phyloP scores from a whole-genome alignment of 1,284 basidiomycete genomes.

The Puccinia horiana region DNA sequence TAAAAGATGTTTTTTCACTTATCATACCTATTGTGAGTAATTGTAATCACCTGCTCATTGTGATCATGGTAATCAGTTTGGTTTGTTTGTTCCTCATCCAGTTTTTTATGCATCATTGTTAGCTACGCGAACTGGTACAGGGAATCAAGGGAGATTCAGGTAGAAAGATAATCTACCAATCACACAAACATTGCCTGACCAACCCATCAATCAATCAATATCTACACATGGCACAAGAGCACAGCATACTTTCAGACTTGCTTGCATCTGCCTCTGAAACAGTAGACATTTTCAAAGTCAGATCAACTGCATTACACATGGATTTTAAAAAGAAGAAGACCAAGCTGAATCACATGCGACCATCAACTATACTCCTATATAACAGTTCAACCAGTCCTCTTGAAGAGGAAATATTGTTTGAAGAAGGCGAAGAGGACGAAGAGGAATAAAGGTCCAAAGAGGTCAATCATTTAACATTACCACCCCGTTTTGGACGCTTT shows the following conservation, averaged over 20 bases:
- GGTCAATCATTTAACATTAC: no score
- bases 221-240: neutral
- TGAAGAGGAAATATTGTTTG: neutral
- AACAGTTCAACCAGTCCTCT: neutral
- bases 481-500: no score
- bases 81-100: no score
- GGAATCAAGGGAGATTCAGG: neutral
- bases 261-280: neutral
- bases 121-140: neutral
- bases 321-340: neutral
- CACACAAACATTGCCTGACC: neutral
- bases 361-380: neutral
- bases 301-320: neutral
- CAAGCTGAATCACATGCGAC: neutral
- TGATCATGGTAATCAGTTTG: neutral
- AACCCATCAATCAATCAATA: neutral
- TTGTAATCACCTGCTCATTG: no score
- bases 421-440: neutral
- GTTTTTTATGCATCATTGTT: no score
- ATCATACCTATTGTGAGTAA: neutral
- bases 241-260: neutral
- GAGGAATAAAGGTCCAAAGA: neutral
- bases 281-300: neutral
- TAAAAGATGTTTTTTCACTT: constrained; percentile 4
- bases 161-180: neutral